A percentile compares a stretch with the other conserved stretches of the same genome.
Evolutionary conservation across 768 basidiomycete genomes (phyloP).

Genomic region (Kwoniella bestiolae): DNA sequence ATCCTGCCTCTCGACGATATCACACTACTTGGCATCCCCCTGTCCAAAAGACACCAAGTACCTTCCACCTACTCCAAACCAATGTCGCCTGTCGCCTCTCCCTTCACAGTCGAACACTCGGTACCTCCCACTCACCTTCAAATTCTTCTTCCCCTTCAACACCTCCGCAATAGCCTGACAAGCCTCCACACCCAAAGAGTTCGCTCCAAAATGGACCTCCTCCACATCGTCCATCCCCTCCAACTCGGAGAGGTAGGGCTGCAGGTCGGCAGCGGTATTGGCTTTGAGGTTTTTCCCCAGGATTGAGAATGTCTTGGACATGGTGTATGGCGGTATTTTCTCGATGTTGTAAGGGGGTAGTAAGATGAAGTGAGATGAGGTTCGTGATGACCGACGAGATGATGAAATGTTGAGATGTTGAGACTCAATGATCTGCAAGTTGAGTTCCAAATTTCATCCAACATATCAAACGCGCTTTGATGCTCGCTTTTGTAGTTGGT

Average conservation of each 20-base stretch:
- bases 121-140: slow-evolving; percentile 72
- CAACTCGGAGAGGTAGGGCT: slow-evolving; percentile 67
- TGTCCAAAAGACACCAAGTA: too few relatives aligned
- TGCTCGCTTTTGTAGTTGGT: background rate
- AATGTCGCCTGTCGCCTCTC: too few relatives aligned
- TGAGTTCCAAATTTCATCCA: background rate
- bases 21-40: too few relatives aligned
- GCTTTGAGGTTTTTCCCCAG: slow-evolving; percentile 79
- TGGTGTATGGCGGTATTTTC: background rate
- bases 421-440: background rate
- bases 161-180: slow-evolving; percentile 81
- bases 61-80: too few relatives aligned
- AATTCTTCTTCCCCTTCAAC: slow-evolving; percentile 66
- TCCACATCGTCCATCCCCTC: slow-evolving; percentile 67
- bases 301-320: slow-evolving; percentile 61
- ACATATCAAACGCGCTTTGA: background rate
- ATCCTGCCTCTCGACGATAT: too few relatives aligned
- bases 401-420: too few relatives aligned
- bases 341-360: background rate
- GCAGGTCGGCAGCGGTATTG: slow-evolving; percentile 72
- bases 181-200: slow-evolving; percentile 91
- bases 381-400: too few relatives aligned
- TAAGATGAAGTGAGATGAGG: background rate
- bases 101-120: too few relatives aligned
- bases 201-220: slow-evolving; percentile 91